phyloP scores from a whole-genome alignment of 495 filamentous ascomycete species.

The Lasiosphaeriaceae sp. region DNA sequence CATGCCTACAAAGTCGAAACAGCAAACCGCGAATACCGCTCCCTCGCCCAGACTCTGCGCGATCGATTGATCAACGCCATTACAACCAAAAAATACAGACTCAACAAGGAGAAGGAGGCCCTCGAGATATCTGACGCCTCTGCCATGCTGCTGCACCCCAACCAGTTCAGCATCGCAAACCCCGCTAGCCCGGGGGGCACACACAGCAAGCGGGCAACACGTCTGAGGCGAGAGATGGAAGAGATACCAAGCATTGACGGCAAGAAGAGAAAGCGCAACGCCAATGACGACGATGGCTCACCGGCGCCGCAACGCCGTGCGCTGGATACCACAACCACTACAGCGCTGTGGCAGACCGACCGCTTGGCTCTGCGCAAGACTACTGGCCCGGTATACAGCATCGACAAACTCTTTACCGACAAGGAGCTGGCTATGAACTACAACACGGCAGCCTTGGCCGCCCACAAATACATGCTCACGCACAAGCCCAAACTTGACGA shows the following conservation, averaged over 20 bases:
- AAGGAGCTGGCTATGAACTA: constrained; percentile 80
- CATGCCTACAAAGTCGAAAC: constrained; percentile 64
- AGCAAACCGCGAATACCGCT: constrained; percentile 75
- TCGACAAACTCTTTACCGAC: constrained; percentile 89
- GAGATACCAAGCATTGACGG: constrained; percentile 63
- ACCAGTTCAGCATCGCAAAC: constrained; percentile 83
- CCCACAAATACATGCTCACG: constrained; percentile 52
- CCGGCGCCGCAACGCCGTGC: constrained; percentile 55
- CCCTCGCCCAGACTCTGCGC: constrained; percentile 72
- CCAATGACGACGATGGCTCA: constrained; percentile 68
- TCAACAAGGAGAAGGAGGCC: constrained; percentile 83
- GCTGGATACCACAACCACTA: constrained; percentile 44
- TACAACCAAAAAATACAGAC: constrained; percentile 65
- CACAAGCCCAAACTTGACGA: constrained; percentile 46
- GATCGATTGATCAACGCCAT: constrained; percentile 79
- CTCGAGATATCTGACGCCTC: constrained; percentile 85
- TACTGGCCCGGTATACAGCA: constrained; percentile 59
- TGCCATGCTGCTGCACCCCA: constrained; percentile 84
- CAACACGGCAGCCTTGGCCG: constrained; percentile 65
- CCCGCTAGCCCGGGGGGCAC: constrained; percentile 74
- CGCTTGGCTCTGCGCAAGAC: constrained; percentile 42
- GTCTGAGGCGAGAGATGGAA: constrained; percentile 75
- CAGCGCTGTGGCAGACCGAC: constrained; percentile 53
- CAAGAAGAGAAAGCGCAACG: constrained; percentile 79
- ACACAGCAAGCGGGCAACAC: constrained; percentile 76